Base-by-base conservation (phyloP, 495 filamentous ascomycete species). In the Aspergillus steynii region DNA sequence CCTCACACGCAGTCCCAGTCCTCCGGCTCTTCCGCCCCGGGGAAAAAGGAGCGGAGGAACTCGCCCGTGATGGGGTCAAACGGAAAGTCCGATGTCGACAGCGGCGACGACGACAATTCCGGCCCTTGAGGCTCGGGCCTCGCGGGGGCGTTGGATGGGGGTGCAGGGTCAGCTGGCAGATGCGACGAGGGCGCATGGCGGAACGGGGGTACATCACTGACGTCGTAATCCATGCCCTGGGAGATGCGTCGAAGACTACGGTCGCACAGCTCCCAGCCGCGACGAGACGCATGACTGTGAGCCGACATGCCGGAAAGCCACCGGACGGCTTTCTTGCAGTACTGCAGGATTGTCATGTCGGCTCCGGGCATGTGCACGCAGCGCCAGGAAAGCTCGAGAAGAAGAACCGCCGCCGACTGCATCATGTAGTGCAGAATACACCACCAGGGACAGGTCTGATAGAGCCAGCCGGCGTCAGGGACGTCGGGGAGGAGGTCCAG, bases 341-440 rank as follows among this genome's bases (percentile, higher is more conserved):
- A 73, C 7, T 67, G 54, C 7, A 79, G 60, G 7, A 84, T 71
- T 14, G 75, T 71, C 58, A 81, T 74, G 1, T 46, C 9, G 3
- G 53, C 53, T 69, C 63, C 26, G 68, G 77, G 6, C 6, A 8
- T 59, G n/a, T 32, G 15, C 0, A 50, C 48, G 25, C 14, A 65
- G 37, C 74, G 69, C 60, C 82, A 76, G 5, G 79, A 77, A 25
- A 85, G 70, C 60, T 88, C 81, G 6, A 86, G 69, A 61, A 88
- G 75, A 6, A 88, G 67, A 27, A 88, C 71, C 2, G 77, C 81
- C 1, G 75, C 72, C 1, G 84, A 81, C 69, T 88, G 83, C 75
- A 86, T 85, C 5, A 89, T 60, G 55, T 83, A 82, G 65, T 89
- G 86, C 10, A 88, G 68, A 9, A 85, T 67, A 54, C 73, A 78